These are phyloP conservation scores for Loxodes magnus DNA, from an alignment of 73 alveolate genomes.

Conservation along the genomic window DNA sequence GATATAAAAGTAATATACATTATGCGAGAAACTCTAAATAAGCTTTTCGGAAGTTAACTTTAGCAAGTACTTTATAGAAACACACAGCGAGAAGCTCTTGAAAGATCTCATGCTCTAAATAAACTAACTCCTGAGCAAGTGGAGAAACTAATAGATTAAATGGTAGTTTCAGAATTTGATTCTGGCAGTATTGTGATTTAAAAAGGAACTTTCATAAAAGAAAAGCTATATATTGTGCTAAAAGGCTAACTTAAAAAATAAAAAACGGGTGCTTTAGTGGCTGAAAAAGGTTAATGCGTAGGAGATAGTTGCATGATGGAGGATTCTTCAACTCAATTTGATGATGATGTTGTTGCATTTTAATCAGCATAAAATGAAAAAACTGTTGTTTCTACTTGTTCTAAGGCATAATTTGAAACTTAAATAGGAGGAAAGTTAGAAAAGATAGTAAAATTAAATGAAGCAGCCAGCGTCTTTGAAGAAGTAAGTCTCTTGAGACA, in stretches of 20 bases:
- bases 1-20: neutral
- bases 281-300: neutral
- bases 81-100: neutral
- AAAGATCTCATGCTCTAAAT: neutral
- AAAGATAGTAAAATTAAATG: conserved; percentile 20
- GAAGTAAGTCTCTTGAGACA: conserved; percentile 3
- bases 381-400: neutral
- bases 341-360: neutral
- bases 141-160: neutral
- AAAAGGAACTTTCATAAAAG: neutral
- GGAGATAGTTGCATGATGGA: neutral
- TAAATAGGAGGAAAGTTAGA: conserved; percentile 17
- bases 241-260: neutral
- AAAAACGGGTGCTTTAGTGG: neutral
- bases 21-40: neutral
- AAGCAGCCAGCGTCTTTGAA: conserved; percentile 11
- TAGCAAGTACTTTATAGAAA: conserved; percentile 3
- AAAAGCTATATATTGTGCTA: neutral
- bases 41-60: neutral
- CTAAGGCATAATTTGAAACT: neutral
- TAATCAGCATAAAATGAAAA: neutral
- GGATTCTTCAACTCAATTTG: neutral
- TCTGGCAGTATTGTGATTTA: neutral
- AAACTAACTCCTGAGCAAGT: neutral
- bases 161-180: neutral